Evolutionary conservation across 1,139 yeast species (phyloP), one percentile per base, ranked within the genome.

Genomic region (Protomyces arabidopsidicola): DNA sequence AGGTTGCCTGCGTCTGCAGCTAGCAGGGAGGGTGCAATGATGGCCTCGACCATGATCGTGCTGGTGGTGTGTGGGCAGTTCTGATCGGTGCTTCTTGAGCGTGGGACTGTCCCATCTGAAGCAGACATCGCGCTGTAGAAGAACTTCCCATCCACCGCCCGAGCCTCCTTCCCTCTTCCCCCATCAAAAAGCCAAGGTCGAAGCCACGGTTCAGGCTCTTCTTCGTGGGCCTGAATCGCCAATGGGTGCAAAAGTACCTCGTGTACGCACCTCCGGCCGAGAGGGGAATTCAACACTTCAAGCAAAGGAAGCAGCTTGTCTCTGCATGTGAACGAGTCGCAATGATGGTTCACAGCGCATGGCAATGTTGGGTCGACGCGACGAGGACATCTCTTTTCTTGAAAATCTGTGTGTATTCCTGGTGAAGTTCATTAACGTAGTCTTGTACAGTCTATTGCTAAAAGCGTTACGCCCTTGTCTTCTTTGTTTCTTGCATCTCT

Each of bases 1-100:
- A 42, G 24, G 9, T 42, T 52, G 36, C 63, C 52, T 12, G 12
- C 65, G 71, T 42, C 68, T 59, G 95, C 87, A n/a, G 98, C 95
- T 66, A 93, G 82, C 67, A 93, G 88, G 45, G 97, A 90, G 45
- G 98, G 98, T n/a, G 98, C 97, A 71, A 93, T 84, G 72, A 90
- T 86, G 63, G 96, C 84, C 60, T 74, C 62, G 16, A 58, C 48
- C 48, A 42, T 42, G 20, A 10, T 42, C 10, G 9, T 36, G 42
- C 31, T 27, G 4, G 31, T 27, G 1, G 31, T 27, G 31, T 2
- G 31, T 2, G 31, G n/a, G 38, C 9, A 36, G 6, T 36, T 14
- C 2, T 36, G 16, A 8, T 1, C 1, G 4, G 42, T 36, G 16
- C 1, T 9, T n/a, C 42, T 36, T 36, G 42, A 36, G 42, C 42